A percentile compares a stretch with the other conserved stretches of the same genome.
These are phyloP conservation scores for Claviceps fusiformis DNA, from an alignment of 2,329 filamentous ascomycete genomes.

Conservation along the genomic window DNA sequence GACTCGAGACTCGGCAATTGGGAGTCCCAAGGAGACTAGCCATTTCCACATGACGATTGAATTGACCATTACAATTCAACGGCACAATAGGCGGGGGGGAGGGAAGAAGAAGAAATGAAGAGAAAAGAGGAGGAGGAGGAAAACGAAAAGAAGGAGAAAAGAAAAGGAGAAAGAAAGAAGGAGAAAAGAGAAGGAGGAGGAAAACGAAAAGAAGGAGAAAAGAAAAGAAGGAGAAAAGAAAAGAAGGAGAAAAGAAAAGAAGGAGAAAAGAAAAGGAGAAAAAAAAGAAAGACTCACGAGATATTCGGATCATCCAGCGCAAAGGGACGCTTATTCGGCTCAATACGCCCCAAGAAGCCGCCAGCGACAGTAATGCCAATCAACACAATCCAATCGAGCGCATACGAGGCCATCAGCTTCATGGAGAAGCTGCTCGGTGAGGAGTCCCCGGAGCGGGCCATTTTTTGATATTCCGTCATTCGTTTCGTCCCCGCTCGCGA, in stretches of 20 bases:
- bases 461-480: conserved; percentile 17
- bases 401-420: conserved; percentile 46
- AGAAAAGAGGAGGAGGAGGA: neutral
- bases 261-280: too few relatives aligned
- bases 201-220: too few relatives aligned
- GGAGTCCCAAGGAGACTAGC: too few relatives aligned
- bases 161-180: neutral
- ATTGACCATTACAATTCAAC: neutral
- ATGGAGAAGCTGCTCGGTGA: conserved; percentile 16
- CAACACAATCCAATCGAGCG: conserved; percentile 62
- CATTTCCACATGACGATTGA: neutral
- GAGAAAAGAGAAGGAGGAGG: too few relatives aligned
- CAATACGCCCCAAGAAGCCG: conserved; percentile 42
- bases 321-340: conserved; percentile 58
- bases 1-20: too few relatives aligned
- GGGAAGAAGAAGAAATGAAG: neutral
- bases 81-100: neutral
- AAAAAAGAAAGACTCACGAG: conserved; percentile 33
- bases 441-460: conserved; percentile 12
- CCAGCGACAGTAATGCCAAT: conserved; percentile 44
- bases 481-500: conserved; percentile 2
- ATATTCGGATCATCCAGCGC: conserved; percentile 60
- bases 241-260: too few relatives aligned
- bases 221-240: too few relatives aligned
- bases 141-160: neutral